Evolutionary conservation across 768 basidiomycete species (phyloP), one percentile per base, ranked within the genome.

Genomic region (Rhizopogon vesiculosus): DNA sequence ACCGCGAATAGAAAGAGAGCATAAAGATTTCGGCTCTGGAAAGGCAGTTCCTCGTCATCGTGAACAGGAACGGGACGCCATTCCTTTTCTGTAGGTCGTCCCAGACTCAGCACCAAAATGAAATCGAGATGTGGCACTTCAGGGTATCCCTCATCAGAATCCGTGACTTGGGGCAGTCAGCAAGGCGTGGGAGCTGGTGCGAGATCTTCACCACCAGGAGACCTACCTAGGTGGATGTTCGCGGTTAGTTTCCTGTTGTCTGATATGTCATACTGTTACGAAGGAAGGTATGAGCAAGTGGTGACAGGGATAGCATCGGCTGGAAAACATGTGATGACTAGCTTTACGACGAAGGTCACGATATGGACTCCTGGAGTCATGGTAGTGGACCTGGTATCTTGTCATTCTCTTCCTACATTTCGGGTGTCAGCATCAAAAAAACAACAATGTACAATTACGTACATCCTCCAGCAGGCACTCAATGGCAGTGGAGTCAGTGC

Each of bases 401-500:
- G 61, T 97, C 93, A 45, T 95, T 87, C 4, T 80, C 80, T 10
- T 78, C 79, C 85, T 71, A 57, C 6, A 38, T 19, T 46, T 16
- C 8, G 13, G 16, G 49, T 38, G 35, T 54, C n/a, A 40, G 41
- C 15, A 45, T 2, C 35, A 25, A 3, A 25, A 15, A 31, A 40
- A 29, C 5, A 53, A 19, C 40, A 7, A 13, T 62, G 45, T 57
- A 3, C 3, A n/a, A 19, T 1, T 16, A 70, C 77, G 53, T 56
- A 74, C 89, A 64, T 83, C 83, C 55, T 78, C 76, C 25, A 83
- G 84, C 8, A 80, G 75, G 54, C 82, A 81, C 44, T 92, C 89
- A 18, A 98, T 87, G 0, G 97, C 98, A 9, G 97, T 98, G 64
- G 98, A 98, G 72, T 98, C 96, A 61, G 98, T 98, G 69, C 98